Base-by-base conservation (phyloP, 2,329 filamentous ascomycete genomes). In the Fusarium sp. region DNA sequence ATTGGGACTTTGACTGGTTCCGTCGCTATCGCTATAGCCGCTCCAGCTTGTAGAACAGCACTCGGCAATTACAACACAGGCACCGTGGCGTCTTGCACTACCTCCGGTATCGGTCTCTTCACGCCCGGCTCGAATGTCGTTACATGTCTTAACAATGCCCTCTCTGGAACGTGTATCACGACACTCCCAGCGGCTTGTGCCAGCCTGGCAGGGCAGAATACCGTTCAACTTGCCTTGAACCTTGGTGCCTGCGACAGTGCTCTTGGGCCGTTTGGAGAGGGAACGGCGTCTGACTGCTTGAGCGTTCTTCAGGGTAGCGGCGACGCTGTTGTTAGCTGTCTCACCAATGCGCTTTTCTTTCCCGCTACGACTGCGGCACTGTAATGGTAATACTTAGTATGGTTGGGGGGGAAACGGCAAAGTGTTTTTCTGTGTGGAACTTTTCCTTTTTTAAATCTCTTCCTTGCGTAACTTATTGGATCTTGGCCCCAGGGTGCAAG, bases 21-120 rank as follows among this genome's bases (percentile, higher is more conserved):
- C 20, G 45, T 28, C 9, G 45, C 45, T 4, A 48, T 48, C 6
- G 45, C 0, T 12, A 0, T 11, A 8, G 2, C 45, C 9, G 45
- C 45, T 6, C 45, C 45, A 2, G 45, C 45, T 15, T 48, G 45
- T 22, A 48, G 45, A 28, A 28, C 45, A 48, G 45, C 45, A 22
- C 45, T 48, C 13, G 45, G 45, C 20, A 0, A 8, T 22, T 48
- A 48, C 20, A 28, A 48, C 9, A 48, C 45, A 48, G 45, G 45
- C 3, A 3, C 26, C 20, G 45, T 17, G 9, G 6, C 45, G 6
- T 28, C 26, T 28, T 48, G 45, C 14, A 8, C 6, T 15, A 48
- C 45, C 2, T 28, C 26, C 0, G 45, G 45, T 3, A 8, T 28
- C 20, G 45, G 45, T 3, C 26, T 48, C 26, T 48, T 28, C 45